phyloP scores from a whole-genome alignment of 495 filamentous ascomycete genomes.

The Aspergillus taichungensis region DNA sequence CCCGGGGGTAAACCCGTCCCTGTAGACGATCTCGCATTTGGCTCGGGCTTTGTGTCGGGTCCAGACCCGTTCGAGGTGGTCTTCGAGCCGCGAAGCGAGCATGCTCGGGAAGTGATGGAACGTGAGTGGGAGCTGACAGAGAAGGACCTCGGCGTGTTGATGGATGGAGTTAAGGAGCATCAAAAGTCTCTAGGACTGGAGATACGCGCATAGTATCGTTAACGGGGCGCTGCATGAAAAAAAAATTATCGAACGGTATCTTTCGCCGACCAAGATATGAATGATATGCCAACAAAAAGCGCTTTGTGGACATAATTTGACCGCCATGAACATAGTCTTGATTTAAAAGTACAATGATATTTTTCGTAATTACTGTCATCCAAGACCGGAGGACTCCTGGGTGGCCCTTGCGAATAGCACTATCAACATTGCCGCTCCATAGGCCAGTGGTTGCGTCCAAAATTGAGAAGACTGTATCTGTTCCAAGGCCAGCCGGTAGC shows the following conservation, averaged over 20 bases:
- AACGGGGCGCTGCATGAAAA: background rate
- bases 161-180: conserved; percentile 5
- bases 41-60: conserved; percentile 8
- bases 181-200: conserved; percentile 6
- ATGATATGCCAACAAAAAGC: too few relatives aligned
- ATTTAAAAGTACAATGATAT: too few relatives aligned
- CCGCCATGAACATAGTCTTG: too few relatives aligned
- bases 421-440: conserved; percentile 6
- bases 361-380: background rate
- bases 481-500: conserved; percentile 9
- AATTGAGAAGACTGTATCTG: conserved; percentile 5
- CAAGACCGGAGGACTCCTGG: background rate
- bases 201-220: background rate
- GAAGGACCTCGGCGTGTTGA: conserved; percentile 11
- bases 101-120: conserved; percentile 10
- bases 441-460: conserved; percentile 3
- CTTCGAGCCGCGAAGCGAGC: conserved; percentile 11
- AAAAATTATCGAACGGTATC: background rate
- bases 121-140: conserved; percentile 13
- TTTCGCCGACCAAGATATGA: too few relatives aligned
- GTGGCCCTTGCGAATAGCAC: conserved; percentile 3
- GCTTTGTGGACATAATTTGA: too few relatives aligned
- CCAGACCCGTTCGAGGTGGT: conserved; percentile 13
- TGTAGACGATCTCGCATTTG: conserved; percentile 32
- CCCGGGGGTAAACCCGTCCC: conserved; percentile 21